Percentiles rank a stretch among this genome's conserved stretches.
phyloP scores from a whole-genome alignment of 495 filamentous ascomycete genomes.

The Aspergillus cavernicola region DNA sequence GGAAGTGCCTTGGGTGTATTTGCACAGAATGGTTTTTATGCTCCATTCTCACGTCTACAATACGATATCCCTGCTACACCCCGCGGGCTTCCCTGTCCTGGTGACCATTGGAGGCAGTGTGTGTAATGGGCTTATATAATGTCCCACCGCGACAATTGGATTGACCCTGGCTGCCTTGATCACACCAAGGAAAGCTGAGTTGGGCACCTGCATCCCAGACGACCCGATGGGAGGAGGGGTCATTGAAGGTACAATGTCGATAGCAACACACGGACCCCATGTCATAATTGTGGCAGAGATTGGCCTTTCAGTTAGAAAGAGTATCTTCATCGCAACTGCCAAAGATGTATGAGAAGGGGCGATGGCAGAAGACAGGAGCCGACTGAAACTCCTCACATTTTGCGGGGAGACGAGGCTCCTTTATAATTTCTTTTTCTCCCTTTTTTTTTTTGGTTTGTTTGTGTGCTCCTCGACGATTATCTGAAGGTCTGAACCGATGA shows the following conservation, averaged over 20 bases:
- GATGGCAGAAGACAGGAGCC: background rate
- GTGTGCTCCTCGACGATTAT: background rate
- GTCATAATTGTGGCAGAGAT: background rate
- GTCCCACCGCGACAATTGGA: conserved; percentile 1
- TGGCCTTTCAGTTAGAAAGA: background rate
- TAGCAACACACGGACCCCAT: conserved; percentile 7
- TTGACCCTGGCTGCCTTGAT: background rate
- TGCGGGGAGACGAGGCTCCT: conserved; percentile 14
- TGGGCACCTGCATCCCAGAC: conserved; percentile 7
- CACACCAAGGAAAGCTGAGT: background rate
- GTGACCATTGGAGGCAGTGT: background rate
- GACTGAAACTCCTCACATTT: conserved; percentile 11
- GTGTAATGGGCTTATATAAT: background rate
- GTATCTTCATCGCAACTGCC: background rate
- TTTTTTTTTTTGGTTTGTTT: no score
- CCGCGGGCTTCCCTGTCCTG: background rate
- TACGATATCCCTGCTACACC: background rate
- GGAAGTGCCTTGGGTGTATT: background rate
- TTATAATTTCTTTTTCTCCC: conserved; percentile 16
- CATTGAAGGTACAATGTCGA: conserved; percentile 3
- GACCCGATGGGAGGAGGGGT: background rate
- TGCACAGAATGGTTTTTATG: background rate
- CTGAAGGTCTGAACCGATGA: background rate
- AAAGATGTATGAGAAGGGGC: background rate
- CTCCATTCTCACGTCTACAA: background rate